Evolutionary conservation across 768 basidiomycete genomes (phyloP).

Genomic region (Phylloporus arenicola): DNA sequence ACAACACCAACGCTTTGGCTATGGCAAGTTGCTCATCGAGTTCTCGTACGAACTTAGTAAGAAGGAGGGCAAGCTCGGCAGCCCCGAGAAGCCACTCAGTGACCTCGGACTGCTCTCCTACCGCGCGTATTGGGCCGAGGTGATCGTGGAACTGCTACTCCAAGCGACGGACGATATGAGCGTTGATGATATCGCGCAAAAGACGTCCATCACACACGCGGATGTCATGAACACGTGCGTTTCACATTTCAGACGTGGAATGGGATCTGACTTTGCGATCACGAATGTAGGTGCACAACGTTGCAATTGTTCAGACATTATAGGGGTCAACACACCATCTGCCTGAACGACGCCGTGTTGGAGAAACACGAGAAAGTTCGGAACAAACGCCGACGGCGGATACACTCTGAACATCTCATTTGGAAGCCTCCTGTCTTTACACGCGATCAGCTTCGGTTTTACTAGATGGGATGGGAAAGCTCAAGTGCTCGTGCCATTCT

Average conservation of each 20-base stretch:
- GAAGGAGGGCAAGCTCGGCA: slow-evolving; percentile 91
- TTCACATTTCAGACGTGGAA: neutral
- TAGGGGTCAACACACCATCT: slow-evolving; percentile 92
- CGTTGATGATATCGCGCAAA: slow-evolving; percentile 96
- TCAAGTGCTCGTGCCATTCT: neutral
- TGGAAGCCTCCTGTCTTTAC: slow-evolving; percentile 98
- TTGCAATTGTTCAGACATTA: slow-evolving; percentile 93
- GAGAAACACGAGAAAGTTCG: slow-evolving; percentile 85
- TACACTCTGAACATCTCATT: slow-evolving; percentile 71
- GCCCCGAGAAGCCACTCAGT: slow-evolving; percentile 95
- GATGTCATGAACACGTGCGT: slow-evolving; percentile 99
- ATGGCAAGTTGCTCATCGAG: slow-evolving; percentile 92
- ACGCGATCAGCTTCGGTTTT: slow-evolving; percentile 80
- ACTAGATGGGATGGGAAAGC: slow-evolving; percentile 5
- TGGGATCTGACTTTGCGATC: slow-evolving; percentile 13
- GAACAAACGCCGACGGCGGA: slow-evolving; percentile 71
- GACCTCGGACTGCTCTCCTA: slow-evolving; percentile 92
- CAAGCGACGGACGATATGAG: slow-evolving; percentile 69
- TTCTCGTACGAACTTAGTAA: slow-evolving; percentile 98
- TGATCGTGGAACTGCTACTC: slow-evolving; percentile 85
- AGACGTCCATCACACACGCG: slow-evolving; percentile 89
- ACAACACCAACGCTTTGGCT: slow-evolving; percentile 94
- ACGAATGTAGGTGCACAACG: slow-evolving; percentile 71
- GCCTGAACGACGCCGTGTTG: slow-evolving; percentile 82
- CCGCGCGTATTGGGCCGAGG: slow-evolving; percentile 96